Evolutionary conservation across 2,329 filamentous ascomycete genomes (phyloP).

Genomic region (Ophiostoma fasciatum): DNA sequence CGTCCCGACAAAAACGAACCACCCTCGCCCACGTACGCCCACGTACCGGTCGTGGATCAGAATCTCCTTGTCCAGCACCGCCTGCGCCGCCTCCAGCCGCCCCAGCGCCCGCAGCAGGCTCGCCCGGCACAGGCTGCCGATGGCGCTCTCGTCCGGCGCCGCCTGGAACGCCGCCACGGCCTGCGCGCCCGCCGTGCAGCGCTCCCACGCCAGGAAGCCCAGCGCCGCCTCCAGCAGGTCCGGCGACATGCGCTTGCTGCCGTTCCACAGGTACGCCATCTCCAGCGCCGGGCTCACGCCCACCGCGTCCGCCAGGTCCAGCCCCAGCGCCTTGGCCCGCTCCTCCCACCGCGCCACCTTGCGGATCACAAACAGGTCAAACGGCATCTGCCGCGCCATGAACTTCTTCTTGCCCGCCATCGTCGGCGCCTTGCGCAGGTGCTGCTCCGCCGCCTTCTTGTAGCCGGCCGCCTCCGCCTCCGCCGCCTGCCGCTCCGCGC

Average conservation of each 20-base stretch:
- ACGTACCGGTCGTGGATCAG: constrained; percentile 47
- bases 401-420: constrained; percentile 76
- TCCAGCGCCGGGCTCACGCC: constrained; percentile 72
- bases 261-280: constrained; percentile 92
- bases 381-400: constrained; percentile 77
- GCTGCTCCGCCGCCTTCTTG: constrained; percentile 51
- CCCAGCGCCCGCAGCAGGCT: constrained; percentile 51
- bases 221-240: constrained; percentile 50
- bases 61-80: constrained; percentile 48
- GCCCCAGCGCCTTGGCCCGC: constrained; percentile 48
- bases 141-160: constrained; percentile 44
- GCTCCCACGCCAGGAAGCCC: constrained; percentile 45
- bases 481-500: constrained; percentile 9
- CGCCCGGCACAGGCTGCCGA: constrained; percentile 51
- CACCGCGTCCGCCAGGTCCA: constrained; percentile 64
- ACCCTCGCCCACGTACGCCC: neutral
- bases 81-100: constrained; percentile 48
- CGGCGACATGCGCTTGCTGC: constrained; percentile 62
- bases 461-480: constrained; percentile 30
- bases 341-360: constrained; percentile 85
- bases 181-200: constrained; percentile 37
- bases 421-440: constrained; percentile 55
- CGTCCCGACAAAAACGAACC: neutral
- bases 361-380: constrained; percentile 71
- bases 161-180: constrained; percentile 30